These are phyloP conservation scores for Globisporangium alternatum DNA, from an alignment of 352 stramenopile species.

Conservation along the genomic window DNA sequence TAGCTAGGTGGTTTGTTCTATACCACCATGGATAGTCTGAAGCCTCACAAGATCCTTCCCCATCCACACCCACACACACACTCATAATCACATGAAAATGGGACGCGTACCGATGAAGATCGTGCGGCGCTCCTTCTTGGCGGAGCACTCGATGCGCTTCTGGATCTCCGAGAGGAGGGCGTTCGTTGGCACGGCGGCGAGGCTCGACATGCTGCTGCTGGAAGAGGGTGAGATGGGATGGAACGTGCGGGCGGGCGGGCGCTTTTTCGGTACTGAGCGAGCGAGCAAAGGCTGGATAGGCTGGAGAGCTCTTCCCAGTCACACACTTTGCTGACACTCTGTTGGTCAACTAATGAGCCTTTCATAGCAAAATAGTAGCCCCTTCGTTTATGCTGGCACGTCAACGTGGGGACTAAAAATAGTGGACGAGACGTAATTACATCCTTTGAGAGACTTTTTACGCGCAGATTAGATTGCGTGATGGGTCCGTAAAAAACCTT, in stretches of 20 bases:
- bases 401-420: background rate
- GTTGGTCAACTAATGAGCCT: background rate
- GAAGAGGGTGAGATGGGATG: background rate
- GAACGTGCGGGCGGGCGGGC: background rate
- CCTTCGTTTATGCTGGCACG: background rate
- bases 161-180: conserved; percentile 89
- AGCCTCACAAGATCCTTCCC: background rate
- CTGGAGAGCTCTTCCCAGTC: conserved; percentile 7
- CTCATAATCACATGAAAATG: background rate
- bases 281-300: background rate
- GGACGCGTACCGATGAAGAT: conserved; percentile 90
- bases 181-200: conserved; percentile 79
- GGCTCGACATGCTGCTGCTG: conserved; percentile 40
- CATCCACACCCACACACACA: background rate
- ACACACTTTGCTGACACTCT: conserved; percentile 2
- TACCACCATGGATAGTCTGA: background rate
- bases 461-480: background rate
- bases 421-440: conserved; percentile 7
- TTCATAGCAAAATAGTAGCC: background rate
- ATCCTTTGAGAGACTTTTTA: background rate
- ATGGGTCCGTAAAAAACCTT: background rate
- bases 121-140: conserved; percentile 92
- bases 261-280: conserved; percentile 16
- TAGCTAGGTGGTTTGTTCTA: background rate
- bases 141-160: conserved; percentile 89